phyloP scores from a whole-genome alignment of 2,329 filamentous ascomycete genomes.

The Pestalotiopsis sp. region DNA sequence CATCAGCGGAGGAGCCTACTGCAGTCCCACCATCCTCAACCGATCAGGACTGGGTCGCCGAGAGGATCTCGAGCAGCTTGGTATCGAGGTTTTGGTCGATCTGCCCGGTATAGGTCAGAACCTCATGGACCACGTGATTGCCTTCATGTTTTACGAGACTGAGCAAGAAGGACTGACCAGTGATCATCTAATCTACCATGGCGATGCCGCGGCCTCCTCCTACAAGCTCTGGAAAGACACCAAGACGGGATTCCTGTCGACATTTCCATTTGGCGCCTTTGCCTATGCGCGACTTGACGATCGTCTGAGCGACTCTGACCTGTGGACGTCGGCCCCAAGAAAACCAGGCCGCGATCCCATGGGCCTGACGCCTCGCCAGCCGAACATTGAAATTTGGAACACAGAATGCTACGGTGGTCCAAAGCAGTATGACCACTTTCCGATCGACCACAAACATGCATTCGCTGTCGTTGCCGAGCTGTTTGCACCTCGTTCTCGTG shows the following conservation, averaged over 20 bases:
- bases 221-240: conserved; percentile 60
- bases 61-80: conserved; percentile 34
- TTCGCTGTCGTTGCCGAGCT: conserved; percentile 63
- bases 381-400: conserved; percentile 65
- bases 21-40: conserved; percentile 53
- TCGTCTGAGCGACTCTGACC: conserved; percentile 53
- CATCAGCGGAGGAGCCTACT: conserved; percentile 50
- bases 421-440: conserved; percentile 57
- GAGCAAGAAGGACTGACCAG: conserved; percentile 53
- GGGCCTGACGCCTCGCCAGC: conserved; percentile 58
- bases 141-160: conserved; percentile 65
- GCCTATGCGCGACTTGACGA: conserved; percentile 65
- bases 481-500: conserved; percentile 59
- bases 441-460: conserved; percentile 52
- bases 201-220: conserved; percentile 50
- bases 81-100: conserved; percentile 16
- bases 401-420: conserved; percentile 65
- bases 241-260: conserved; percentile 60
- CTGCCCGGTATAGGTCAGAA: conserved; percentile 25
- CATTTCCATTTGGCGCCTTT: conserved; percentile 65
- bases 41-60: conserved; percentile 54
- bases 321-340: conserved; percentile 56
- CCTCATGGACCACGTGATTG: conserved; percentile 38
- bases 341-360: conserved; percentile 61
- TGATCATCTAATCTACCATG: conserved; percentile 56